Evolutionary conservation across 192 early-diverging fungal genomes (phyloP), one percentile per base, ranked within the genome.

Genomic region (Funneliformis geosporum): DNA sequence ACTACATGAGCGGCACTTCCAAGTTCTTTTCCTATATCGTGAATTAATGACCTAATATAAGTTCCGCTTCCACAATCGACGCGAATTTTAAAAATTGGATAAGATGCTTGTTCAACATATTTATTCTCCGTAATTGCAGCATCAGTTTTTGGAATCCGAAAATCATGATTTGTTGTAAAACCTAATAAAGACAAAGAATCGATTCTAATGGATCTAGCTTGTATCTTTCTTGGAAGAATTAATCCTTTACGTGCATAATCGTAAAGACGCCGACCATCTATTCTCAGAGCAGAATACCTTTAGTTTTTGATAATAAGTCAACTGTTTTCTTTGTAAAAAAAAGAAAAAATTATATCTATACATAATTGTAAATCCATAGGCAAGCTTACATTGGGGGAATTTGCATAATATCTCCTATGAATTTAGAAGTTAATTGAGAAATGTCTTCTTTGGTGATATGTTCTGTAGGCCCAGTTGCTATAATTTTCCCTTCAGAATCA

Each of bases 11-110:
- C 93, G 0, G 81, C 86, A 14, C 87, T 88, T 10, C 88, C 90
- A 33, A 94, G 66, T 0, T 65, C 61, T 23, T 80, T 60, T 10
- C 90, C 92, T 47, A 95, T 68, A 64, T 95, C 93, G 69, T 92
- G 76, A n/a, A 95, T 84, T 38, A 95, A 80, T 55, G 90, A 91
- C 8, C 93, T 84, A 66, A 95, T 87, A 83, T 95, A 95, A 14
- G 91, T 90, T 28, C 93, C 93, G 40, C 92, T 89, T 40, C 90
- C 88, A 72, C 91, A 89, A 43, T 84, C 78, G 1, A 95, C 86
- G n/a, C 83, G 62, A 38, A 94, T 81, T 79, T 90, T 88, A 78
- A 92, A 86, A 10, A 46, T 66, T 4, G 90, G 71, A 11, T 83
- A 81, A n/a, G 50, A 21, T 8, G 50, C 50, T 21, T 21, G 50